Percentiles rank a stretch among this genome's conserved stretches.
These are phyloP conservation scores for Rhodofomes roseus DNA, from an alignment of 1,284 basidiomycete species.

Conservation along the genomic window DNA sequence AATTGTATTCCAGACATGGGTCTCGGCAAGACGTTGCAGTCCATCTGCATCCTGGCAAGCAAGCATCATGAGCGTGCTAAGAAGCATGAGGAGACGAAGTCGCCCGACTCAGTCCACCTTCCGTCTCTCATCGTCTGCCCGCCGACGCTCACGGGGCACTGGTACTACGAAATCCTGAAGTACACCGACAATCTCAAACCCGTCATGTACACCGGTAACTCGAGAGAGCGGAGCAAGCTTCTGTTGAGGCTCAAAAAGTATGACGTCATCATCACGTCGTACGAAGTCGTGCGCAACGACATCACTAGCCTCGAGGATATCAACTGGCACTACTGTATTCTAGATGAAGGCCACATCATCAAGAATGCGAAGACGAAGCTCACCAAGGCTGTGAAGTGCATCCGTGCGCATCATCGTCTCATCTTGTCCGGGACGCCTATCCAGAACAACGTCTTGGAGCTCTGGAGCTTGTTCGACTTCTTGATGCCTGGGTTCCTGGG, in stretches of 20 bases:
- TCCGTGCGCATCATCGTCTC: conserved; percentile 89
- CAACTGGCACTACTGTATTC: conserved; percentile 94
- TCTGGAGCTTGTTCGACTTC: conserved; percentile 99
- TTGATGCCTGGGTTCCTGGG: conserved; percentile 99
- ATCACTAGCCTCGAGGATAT: conserved; percentile 72
- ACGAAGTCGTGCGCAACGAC: conserved; percentile 97
- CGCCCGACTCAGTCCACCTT: conserved; percentile 80
- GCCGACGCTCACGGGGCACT: conserved; percentile 96
- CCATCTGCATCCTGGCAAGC: conserved; percentile 94
- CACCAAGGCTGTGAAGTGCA: conserved; percentile 92
- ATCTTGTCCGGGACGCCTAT: conserved; percentile 98
- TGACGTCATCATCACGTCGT: conserved; percentile 95
- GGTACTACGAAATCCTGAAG: conserved; percentile 97
- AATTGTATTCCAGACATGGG: conserved; percentile 79
- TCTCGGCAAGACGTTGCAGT: conserved; percentile 96
- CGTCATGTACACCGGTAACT: conserved; percentile 87
- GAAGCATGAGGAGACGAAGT: conserved; percentile 63
- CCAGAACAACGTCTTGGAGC: conserved; percentile 97
- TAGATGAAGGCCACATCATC: conserved; percentile 99
- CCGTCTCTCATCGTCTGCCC: conserved; percentile 97
- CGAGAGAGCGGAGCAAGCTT: conserved; percentile 78
- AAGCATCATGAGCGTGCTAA: conserved; percentile 88
- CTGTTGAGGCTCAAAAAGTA: conserved; percentile 63
- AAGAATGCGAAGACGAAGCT: conserved; percentile 99
- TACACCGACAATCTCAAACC: conserved; percentile 87